A percentile compares a stretch with the other conserved stretches of the same genome.
phyloP scores from a whole-genome alignment of 208 protist genomes.

The Naegleria lovaniensis region DNA sequence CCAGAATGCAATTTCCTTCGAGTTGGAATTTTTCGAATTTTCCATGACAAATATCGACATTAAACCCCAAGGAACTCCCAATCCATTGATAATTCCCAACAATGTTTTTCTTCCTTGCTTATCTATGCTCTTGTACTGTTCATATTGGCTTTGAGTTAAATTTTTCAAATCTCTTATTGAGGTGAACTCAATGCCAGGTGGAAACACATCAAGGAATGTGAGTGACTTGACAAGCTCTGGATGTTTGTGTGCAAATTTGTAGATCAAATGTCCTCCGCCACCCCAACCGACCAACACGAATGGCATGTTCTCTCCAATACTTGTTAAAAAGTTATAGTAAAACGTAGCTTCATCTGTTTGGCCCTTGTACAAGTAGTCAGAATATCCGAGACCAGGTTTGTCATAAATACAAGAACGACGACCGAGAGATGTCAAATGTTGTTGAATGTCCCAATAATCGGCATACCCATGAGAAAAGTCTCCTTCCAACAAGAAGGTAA shows the following conservation, averaged over 20 bases:
- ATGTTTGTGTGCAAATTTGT: neutral
- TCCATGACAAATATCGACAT: neutral
- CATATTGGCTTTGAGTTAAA: neutral
- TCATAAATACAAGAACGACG: conserved; percentile 1
- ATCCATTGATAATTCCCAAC: neutral
- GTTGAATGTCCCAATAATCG: neutral
- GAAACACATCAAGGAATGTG: neutral
- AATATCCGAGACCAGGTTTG: neutral
- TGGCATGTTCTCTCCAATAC: neutral
- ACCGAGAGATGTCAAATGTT: neutral
- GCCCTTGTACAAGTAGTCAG: neutral
- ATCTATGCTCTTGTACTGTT: neutral
- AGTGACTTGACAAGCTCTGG: neutral
- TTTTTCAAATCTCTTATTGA: neutral
- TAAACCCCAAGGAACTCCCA: neutral
- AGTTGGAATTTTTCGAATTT: neutral
- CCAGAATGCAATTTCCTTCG: neutral
- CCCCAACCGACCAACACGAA: neutral
- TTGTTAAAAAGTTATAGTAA: neutral
- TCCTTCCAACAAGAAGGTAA: neutral
- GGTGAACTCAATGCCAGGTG: neutral
- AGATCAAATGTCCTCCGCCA: neutral
- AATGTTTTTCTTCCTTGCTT: neutral
- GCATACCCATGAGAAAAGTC: neutral
- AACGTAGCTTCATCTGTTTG: neutral